Evolutionary conservation across 2,329 filamentous ascomycete genomes (phyloP), one percentile per base, ranked within the genome.

Genomic region (Escovopsis sp.): DNA sequence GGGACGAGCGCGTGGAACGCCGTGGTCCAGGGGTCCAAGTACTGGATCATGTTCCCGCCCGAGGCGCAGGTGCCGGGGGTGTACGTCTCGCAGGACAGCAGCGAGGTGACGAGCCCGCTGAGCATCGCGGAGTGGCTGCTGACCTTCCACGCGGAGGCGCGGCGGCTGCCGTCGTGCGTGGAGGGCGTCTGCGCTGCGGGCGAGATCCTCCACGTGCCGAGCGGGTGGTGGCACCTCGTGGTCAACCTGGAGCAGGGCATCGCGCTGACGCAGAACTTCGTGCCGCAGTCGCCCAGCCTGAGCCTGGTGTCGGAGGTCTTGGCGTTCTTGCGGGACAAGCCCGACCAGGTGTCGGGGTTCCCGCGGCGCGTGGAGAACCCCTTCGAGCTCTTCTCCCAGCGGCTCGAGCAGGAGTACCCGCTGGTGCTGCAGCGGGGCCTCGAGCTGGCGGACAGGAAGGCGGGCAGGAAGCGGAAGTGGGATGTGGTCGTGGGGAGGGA

Each of bases 41-140:
- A 96, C 64, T 96, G 90, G 88, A 88, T 96, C 55, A 92, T 96
- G 85, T 96, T 96, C 51, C 86, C 85, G 0, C 79, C 82, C 0
- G 74, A 74, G 0, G 71, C 76, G 0, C 67, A 76, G 4, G 86
- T 90, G 6, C 88, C 88, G 0, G 88, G 88, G 4, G 87, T 96
- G 27, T 93, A 80, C 47, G 83, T 94, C 29, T 92, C 83, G 4
- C 68, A 76, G 27, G 90, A 96, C 51, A 80, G 84, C 51, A 87
- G 83, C 51, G 88, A 96, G 57, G 87, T 96, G 34, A 96, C 88
- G 0, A 86, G 80, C 35, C 90, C 88, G 1, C 69, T 96, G 10
- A 93, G 84, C 57, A 94, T 96, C 46, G 85, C 87, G n/a, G 88
- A 96, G 58, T 96, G 90, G 80, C 69, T 96, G 7, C 67, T 96